phyloP scores from a whole-genome alignment of 192 early-diverging fungal genomes.

The Backusella macrospora region DNA sequence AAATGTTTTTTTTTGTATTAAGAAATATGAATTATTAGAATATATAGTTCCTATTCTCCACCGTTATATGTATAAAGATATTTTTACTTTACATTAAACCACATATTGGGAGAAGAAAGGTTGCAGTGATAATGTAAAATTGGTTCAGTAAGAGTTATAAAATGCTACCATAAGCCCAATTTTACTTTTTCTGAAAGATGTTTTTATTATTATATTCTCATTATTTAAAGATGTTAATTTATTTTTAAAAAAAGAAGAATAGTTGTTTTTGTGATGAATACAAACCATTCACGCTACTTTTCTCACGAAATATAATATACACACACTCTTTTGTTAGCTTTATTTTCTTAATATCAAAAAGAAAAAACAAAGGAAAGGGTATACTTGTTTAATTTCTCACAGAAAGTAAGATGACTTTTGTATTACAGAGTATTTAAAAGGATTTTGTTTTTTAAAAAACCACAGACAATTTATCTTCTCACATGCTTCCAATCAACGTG shows the following conservation, averaged over 20 bases:
- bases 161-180: slow-evolving; percentile 2
- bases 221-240: background rate
- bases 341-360: background rate
- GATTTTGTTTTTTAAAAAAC: slow-evolving; percentile 12
- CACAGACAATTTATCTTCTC: slow-evolving; percentile 10
- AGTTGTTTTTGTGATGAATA: background rate
- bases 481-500: slow-evolving; percentile 4
- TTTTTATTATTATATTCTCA: background rate
- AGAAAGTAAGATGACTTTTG: slow-evolving; percentile 1
- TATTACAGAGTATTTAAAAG: background rate
- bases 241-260: background rate
- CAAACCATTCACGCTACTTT: background rate
- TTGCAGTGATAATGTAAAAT: background rate
- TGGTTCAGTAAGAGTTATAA: background rate
- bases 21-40: too few relatives aligned
- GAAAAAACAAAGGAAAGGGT: background rate
- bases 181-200: background rate
- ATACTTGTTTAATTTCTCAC: slow-evolving; percentile 7
- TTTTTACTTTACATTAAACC: background rate
- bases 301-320: background rate
- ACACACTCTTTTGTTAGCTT: background rate
- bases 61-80: too few relatives aligned
- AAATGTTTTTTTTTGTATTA: too few relatives aligned
- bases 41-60: too few relatives aligned
- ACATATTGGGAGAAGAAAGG: background rate